phyloP scores from a whole-genome alignment of 2,329 filamentous ascomycete genomes.

The Keithomyces neogunnii region DNA sequence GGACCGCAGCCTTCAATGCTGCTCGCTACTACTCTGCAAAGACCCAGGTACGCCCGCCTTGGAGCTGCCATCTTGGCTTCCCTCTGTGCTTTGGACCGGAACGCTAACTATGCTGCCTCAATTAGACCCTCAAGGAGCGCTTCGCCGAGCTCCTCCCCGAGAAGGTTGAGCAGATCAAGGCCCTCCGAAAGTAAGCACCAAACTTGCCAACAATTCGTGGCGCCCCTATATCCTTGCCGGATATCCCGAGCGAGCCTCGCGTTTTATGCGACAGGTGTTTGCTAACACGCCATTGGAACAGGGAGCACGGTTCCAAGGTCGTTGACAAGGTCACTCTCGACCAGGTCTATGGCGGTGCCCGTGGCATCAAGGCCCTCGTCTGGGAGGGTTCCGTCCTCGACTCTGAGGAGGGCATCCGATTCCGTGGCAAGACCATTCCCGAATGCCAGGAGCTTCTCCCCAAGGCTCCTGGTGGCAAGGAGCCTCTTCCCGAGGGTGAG shows the following conservation, averaged over 20 bases:
- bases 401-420: slow-evolving; percentile 97
- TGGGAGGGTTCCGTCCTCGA: slow-evolving; percentile 99
- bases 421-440: slow-evolving; percentile 98
- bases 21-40: slow-evolving; percentile 90
- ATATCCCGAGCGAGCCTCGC: neutral
- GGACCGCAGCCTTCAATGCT: slow-evolving; percentile 68
- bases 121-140: slow-evolving; percentile 90
- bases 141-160: slow-evolving; percentile 92
- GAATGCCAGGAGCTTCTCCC: slow-evolving; percentile 97
- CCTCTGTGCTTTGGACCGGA: neutral
- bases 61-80: neutral
- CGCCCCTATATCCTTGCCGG: neutral
- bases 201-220: neutral
- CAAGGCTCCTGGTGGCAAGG: slow-evolving; percentile 91
- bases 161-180: slow-evolving; percentile 99
- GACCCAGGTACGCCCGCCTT: slow-evolving; percentile 57
- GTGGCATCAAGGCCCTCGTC: slow-evolving; percentile 96
- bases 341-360: slow-evolving; percentile 98
- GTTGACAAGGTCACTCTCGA: slow-evolving; percentile 97
- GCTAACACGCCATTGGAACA: slow-evolving; percentile 27
- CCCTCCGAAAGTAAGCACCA: slow-evolving; percentile 74
- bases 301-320: slow-evolving; percentile 91
- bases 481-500: slow-evolving; percentile 89
- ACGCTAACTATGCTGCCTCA: neutral
- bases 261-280: slow-evolving; percentile 4